phyloP scores from a whole-genome alignment of 352 stramenopile species.

The Globisporangium apiculatum region DNA sequence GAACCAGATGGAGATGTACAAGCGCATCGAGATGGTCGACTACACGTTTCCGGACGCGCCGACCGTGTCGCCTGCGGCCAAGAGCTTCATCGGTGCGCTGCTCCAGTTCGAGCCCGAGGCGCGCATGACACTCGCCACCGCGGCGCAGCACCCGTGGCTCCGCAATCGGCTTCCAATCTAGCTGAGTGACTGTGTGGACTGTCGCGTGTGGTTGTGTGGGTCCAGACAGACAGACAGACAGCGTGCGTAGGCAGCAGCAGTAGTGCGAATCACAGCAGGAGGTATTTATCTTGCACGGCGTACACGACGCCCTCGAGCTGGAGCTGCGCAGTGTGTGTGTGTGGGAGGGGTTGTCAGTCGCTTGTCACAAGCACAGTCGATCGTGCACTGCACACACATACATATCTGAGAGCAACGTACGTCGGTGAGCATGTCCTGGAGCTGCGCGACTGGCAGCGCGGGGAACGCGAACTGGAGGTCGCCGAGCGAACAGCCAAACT shows the following conservation, averaged over 20 bases:
- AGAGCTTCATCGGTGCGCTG: slow-evolving; percentile 54
- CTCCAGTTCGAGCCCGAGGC: slow-evolving; percentile 45
- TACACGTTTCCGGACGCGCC: slow-evolving; percentile 49
- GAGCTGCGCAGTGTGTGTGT: slow-evolving; percentile 21
- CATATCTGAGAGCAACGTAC: slow-evolving; percentile 21
- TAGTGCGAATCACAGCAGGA: slow-evolving; percentile 23
- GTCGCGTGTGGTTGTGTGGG: no score
- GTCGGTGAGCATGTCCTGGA: slow-evolving; percentile 48
- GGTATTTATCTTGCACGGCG: slow-evolving; percentile 44
- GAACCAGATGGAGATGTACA: slow-evolving; percentile 81
- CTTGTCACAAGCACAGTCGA: background rate
- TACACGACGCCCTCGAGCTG: slow-evolving; percentile 66
- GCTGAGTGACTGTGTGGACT: background rate
- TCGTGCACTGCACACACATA: background rate
- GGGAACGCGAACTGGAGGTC: slow-evolving; percentile 60
- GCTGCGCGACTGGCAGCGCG: slow-evolving; percentile 31
- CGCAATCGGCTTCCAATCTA: slow-evolving; percentile 27
- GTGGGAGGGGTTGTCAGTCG: background rate
- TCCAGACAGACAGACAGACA: no score
- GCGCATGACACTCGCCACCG: slow-evolving; percentile 55
- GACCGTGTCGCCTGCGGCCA: slow-evolving; percentile 43
- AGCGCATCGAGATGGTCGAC: slow-evolving; percentile 52
- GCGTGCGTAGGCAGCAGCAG: background rate
- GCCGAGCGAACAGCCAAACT: slow-evolving; percentile 29
- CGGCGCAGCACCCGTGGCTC: slow-evolving; percentile 56